Base-by-base conservation (phyloP, 2,329 filamentous ascomycete genomes). In the Paraconiothyrium brasiliense region DNA sequence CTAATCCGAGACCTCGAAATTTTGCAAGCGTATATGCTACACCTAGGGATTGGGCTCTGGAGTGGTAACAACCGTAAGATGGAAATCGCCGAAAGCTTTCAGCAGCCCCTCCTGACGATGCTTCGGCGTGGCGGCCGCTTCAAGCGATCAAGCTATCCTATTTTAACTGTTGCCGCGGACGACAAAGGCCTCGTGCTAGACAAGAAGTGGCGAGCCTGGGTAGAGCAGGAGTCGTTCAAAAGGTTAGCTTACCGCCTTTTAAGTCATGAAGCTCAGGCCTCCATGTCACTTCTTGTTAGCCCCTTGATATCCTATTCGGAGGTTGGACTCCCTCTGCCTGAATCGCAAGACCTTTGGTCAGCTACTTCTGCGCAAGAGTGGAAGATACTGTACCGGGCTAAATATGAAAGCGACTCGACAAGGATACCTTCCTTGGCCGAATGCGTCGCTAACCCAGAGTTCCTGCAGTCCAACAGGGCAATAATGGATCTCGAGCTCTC, bases 161-260 rank as follows among this genome's bases (percentile, higher is more conserved):
- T 0, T 83, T 87, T 1, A 71, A 78, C n/a, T 70, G 27, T 30
- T 2, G 27, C 27, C 27, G 27, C 82, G 0, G 82, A 84, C 1
- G 89, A 91, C 59, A 80, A 85, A 24, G 87, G 85, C 1, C 75
- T 85, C n/a, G 78, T 78, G 2, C 77, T 93, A 0, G 84, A 90
- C 60, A 78, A 81, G 3, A 92, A 91, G 67, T 92, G 90, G 90
- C 82, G 78, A 58, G 76, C 78, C 27, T 92, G 90, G 90, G 83
- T 86, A 14, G 82, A 86, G 50, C 81, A 86, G 61, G 90, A 92
- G 70, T 88, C 86, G 27, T 30, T 30, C 27, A 30, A 30, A 30
- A 30, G 27, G 27, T 30, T 30, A 30, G 27, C 27, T 30, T 30
- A 30, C 27, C 27, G 27, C 27, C 27, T 30, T 30, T 30, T 30